Base-by-base conservation (phyloP, 257 asterid genomes). In the Scutellaria barbata region DNA sequence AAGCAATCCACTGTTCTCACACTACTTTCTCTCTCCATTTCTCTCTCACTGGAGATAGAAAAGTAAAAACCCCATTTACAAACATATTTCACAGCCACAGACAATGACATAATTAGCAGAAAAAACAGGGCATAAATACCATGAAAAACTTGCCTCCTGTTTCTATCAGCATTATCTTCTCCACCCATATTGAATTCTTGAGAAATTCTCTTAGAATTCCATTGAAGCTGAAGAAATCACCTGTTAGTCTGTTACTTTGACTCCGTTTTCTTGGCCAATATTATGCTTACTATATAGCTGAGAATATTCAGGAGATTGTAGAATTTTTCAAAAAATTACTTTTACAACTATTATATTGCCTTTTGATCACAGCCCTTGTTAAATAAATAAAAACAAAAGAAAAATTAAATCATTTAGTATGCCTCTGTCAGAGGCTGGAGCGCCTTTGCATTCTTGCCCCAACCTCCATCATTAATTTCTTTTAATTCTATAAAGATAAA, bases 1-100 rank as follows among this genome's bases (percentile, higher is more conserved):
- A 93, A 84, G 65, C 95, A 90, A 50, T 85, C 89, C 66, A 93
- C 87, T 7, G 89, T 93, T 64, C 85, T 93, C 82, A 81, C 75
- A 63, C 79, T 81, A 40, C 88, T 86, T 75, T 85, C 95, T 35
- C 40, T 82, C 61, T 77, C 90, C 85, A 80, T 74, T 53, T 53
- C 66, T 14, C 68, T 74, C 82, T 63, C 82, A 69, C 88, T 83
- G 2, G 6, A 8, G 5, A 40, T 4, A 7, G 30, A 50, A 43
- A 30, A 30, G 6, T 9, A 45, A 25, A 0, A 54, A 7, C 0
- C 75, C 76, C 78, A 69, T 47, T 71, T 63, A 65, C 74, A 74
- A 10, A 53, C 58, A 69, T 13, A 48, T 62, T 41, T 14, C 30
- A 42, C 48, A 71, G 9, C 50, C 18, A 48, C 60, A 57, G 4